Evolutionary conservation across 352 stramenopile species (phyloP).

Genomic region (Phytophthora parvispora): DNA sequence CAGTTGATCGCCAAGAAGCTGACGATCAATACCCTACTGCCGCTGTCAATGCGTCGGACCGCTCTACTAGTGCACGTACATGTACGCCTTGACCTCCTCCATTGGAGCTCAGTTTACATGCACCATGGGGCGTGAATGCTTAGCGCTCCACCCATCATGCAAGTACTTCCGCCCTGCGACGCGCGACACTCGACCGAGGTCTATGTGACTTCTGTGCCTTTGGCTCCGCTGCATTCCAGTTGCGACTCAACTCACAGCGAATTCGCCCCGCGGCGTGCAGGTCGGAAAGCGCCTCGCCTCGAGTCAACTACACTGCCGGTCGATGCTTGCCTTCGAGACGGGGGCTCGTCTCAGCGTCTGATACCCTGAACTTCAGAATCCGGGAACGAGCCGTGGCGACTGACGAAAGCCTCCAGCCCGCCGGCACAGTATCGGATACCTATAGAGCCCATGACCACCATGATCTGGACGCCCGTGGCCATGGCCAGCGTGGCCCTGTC

Average conservation of each 20-base stretch:
- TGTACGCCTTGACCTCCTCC: too few species aligned
- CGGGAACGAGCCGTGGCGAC: neutral
- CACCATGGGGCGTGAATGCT: neutral
- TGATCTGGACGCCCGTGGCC: slow-evolving; percentile 46
- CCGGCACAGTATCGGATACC: neutral
- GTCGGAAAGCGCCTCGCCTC: neutral
- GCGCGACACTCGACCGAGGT: neutral
- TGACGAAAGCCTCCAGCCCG: neutral
- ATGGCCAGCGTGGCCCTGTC: slow-evolving; percentile 25
- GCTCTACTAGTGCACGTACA: too few species aligned
- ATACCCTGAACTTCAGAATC: slow-evolving; percentile 6
- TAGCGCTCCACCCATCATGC: neutral
- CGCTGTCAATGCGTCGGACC: too few species aligned
- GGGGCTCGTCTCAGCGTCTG: slow-evolving; percentile 10
- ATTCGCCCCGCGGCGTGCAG: neutral
- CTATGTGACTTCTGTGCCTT: neutral
- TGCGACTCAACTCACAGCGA: too few species aligned
- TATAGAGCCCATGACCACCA: neutral
- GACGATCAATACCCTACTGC: too few species aligned
- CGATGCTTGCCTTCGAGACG: too few species aligned
- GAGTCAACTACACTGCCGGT: too few species aligned
- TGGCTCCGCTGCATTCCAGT: neutral
- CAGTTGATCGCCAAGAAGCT: too few species aligned
- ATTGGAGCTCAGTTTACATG: too few species aligned
- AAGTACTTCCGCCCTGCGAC: neutral